Evolutionary conservation across 176 grass and related monocot genomes (phyloP).

Genomic region (Cymbopogon citratus): DNA sequence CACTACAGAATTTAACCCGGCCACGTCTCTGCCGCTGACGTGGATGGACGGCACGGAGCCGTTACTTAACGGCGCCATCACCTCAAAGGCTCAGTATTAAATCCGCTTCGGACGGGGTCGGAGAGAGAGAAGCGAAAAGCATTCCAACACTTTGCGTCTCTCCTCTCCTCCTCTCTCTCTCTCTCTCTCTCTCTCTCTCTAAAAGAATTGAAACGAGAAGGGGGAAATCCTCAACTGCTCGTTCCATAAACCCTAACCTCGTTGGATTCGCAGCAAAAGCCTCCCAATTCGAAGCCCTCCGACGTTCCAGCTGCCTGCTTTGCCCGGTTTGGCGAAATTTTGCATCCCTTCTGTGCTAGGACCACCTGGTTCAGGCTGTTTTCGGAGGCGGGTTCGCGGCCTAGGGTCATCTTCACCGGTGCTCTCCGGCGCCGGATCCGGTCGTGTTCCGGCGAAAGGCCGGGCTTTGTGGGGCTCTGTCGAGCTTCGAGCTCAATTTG

Average conservation of each 20-base stretch:
- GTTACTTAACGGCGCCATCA: slow-evolving; percentile 33
- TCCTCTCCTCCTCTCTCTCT: no score
- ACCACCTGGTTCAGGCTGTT: neutral
- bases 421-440: slow-evolving; percentile 38
- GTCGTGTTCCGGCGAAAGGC: neutral
- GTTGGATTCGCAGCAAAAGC: neutral
- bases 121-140: neutral
- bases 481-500: slow-evolving; percentile 3
- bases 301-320: neutral
- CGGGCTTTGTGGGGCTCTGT: neutral
- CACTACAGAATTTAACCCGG: neutral
- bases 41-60: slow-evolving; percentile 9
- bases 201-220: neutral
- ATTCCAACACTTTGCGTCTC: neutral
- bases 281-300: neutral
- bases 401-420: neutral
- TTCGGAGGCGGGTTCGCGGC: neutral
- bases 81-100: slow-evolving; percentile 15
- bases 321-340: neutral
- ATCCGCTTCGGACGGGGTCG: neutral
- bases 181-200: no score
- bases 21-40: slow-evolving; percentile 1
- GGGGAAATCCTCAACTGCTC: slow-evolving; percentile 9
- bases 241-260: slow-evolving; percentile 35
- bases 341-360: neutral